Conservation (phyloP, 768 basidiomycete species). For the Pholiota conissans region DNA sequence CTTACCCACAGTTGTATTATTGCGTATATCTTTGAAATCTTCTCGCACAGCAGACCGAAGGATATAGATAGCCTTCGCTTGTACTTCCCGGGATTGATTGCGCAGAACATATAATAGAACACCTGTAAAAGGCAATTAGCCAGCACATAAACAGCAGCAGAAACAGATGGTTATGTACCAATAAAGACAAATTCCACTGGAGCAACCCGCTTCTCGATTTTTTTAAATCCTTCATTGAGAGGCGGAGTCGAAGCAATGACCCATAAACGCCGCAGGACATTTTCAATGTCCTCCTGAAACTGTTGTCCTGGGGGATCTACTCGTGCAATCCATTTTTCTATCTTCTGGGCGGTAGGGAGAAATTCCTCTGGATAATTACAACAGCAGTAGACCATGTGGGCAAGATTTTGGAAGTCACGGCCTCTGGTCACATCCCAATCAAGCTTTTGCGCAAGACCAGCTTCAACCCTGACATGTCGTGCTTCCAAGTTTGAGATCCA, state of each 20-base stretch:
- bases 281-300: constrained; percentile 56
- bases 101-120: constrained; percentile 63
- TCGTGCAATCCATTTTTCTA: constrained; percentile 54
- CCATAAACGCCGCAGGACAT: constrained; percentile 54
- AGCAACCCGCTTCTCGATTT: constrained; percentile 60
- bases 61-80: constrained; percentile 54
- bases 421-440: constrained; percentile 68
- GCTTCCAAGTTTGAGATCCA: constrained; percentile 65
- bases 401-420: constrained; percentile 76
- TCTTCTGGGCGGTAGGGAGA: constrained; percentile 52
- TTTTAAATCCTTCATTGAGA: constrained; percentile 49
- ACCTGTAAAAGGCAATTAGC: constrained; percentile 38
- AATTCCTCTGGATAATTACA: constrained; percentile 49
- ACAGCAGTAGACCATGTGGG: constrained; percentile 69
- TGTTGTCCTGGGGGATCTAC: constrained; percentile 38
- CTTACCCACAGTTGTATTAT: constrained; percentile 55
- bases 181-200: constrained; percentile 83
- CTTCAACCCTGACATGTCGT: constrained; percentile 56
- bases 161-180: constrained; percentile 42
- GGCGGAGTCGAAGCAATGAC: constrained; percentile 43
- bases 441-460: constrained; percentile 56
- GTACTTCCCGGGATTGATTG: constrained; percentile 40
- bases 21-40: constrained; percentile 62
- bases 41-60: constrained; percentile 59
- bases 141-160: neutral